Base-by-base conservation (phyloP, 1,139 yeast genomes). In the Candida frijolesensis region DNA sequence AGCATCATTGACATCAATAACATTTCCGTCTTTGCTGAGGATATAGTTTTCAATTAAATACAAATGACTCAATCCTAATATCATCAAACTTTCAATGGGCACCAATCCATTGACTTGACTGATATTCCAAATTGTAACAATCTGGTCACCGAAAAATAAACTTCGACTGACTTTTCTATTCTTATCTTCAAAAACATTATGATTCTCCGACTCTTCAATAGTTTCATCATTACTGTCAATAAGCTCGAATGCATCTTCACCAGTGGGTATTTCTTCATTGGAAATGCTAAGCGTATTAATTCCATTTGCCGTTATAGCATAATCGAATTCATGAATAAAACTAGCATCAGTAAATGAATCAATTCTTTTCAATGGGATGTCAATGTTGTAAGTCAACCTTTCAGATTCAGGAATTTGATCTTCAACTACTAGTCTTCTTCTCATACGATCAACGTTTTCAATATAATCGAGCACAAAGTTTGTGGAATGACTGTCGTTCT, bases 81-180 rank as follows among this genome's bases (percentile, higher is more conserved):
- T 85, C 67, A 89, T 70, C 45, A 89, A 74, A 33, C 94, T 88
- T 60, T 89, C 96, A 19, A 78, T 71, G 0, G 91, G 83, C 19
- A 84, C 88, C 19, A 89, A 68, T 0, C 96, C 96, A 52, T 85
- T 71, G 22, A 89, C 80, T 48, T 84, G 84, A 53, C 91, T 82
- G 1, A 87, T 82, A 63, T 89, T 89, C 85, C 89, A 84, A n/a
- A 89, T 67, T 9, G 82, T 81, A 12, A 72, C 75, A 27, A 89
- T 87, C 48, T 77, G 79, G 62, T 89, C 97, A n/a, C 89, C 88
- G 51, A 82, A 77, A 58, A 72, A 84, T 47, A 89, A 67, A 57
- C 87, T 80, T 51, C 92, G 74, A 29, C 89, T 68, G 0, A 89
- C 87, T 60, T 85, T 85, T 49, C 96, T 70, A 62, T 89, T 88